Percentiles rank a stretch among this genome's conserved stretches.
Conservation (phyloP, 106 monocot species). For the Dioscorea dumetorum region DNA sequence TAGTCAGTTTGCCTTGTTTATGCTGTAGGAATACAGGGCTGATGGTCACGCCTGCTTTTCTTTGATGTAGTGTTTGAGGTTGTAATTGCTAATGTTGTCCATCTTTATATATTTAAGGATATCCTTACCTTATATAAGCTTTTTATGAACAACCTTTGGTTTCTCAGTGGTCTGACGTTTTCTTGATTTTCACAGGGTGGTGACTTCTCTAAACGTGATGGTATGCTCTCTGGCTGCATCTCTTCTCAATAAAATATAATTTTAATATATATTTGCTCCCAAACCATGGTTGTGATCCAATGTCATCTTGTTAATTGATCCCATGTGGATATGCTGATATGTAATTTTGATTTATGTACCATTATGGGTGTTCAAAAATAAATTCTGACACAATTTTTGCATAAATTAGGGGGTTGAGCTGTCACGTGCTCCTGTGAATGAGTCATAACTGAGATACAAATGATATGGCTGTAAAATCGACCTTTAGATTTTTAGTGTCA, state of each 20-base stretch:
- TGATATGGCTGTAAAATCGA: too few relatives aligned
- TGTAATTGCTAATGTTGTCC: conserved; percentile 47
- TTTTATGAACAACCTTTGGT: neutral
- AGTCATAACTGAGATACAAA: too few relatives aligned
- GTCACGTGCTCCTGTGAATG: too few relatives aligned
- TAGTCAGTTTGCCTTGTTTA: conserved; percentile 50
- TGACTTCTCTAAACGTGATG: conserved; percentile 79
- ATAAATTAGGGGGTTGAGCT: too few relatives aligned
- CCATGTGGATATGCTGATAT: too few relatives aligned
- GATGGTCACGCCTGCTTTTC: conserved; percentile 69
- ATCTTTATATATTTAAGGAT: conserved; percentile 13
- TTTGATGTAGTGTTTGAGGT: conserved; percentile 79
- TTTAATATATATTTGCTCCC: neutral
- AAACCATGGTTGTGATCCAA: too few relatives aligned
- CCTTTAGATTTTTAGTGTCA: too few relatives aligned
- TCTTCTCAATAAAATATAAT: neutral
- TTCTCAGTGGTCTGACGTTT: conserved; percentile 1
- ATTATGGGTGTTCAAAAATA: too few relatives aligned
- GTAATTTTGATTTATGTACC: too few relatives aligned
- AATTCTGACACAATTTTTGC: too few relatives aligned
- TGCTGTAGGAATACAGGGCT: conserved; percentile 61
- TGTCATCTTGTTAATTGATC: too few relatives aligned
- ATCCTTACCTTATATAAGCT: neutral
- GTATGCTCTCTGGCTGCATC: conserved; percentile 23
- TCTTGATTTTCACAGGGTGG: conserved; percentile 74